Evolutionary conservation across 208 protist species (phyloP), one percentile per base, ranked within the genome.

Genomic region (Naegleria lovaniensis): DNA sequence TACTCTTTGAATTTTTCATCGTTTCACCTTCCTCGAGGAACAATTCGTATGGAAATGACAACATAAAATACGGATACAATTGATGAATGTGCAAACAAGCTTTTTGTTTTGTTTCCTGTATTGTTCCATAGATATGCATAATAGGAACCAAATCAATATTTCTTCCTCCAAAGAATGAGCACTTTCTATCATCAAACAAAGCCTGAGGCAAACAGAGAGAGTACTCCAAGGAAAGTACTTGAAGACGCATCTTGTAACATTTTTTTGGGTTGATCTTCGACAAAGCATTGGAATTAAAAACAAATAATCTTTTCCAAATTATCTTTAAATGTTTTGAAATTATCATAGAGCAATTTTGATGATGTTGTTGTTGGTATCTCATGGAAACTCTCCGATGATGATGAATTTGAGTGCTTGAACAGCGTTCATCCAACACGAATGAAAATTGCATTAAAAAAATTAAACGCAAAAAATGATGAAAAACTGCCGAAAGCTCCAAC

Each of bases 71-170:
- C 6, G 85, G 85, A 38, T 41, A 67, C 22, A 33, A 67, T 41
- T 89, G 39, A 40, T 89, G 85, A 33, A 89, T n/a, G 25, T 89
- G 85, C 5, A 89, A n/a, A 89, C 85, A 89, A 48, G 39, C 41
- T 33, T 87, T 87, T 39, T 87, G 85, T 40, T 39, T 39, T 58
- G 39, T 58, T 58, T 29, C n/a, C 29, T 79, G 16, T 5, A 11
- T 36, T 58, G 41, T 58, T 1, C 85, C 85, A 58, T 39, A 88
- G 0, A 88, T 36, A 29, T 88, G 85, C 7, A 88, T 88, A 13
- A 88, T 38, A 38, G 85, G 85, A 6, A 58, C 36, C 11, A 43
- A 43, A 9, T 79, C 29, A 36, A 79, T 79, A 36, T 36, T 19
- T 79, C 67, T 79, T 36, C n/a, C n/a, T 36, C 6, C 29, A 79